Base-by-base conservation (phyloP, 2,329 filamentous ascomycete genomes). In the Didymella keratinophila region DNA sequence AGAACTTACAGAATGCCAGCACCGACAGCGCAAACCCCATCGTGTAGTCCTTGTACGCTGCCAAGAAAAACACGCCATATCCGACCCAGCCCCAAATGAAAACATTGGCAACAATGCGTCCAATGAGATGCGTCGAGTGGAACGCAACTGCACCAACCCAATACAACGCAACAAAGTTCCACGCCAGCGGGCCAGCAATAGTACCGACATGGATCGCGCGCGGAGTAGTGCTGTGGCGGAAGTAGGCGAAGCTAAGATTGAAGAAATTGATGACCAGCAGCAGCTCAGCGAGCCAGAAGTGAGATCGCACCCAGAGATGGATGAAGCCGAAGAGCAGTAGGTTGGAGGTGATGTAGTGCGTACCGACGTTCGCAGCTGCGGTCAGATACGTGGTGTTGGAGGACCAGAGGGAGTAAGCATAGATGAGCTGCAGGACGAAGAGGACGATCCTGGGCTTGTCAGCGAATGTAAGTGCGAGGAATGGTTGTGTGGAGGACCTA, bases 121-220 rank as follows among this genome's bases (percentile, higher is more conserved):
- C 89, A 2, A 89, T 82, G 4, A 92, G 76, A 57, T 81, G 84
- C 56, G 88, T 80, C 8, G 87, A 84, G 71, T 91, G 82, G 23
- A 94, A 86, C 73, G 91, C 90, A 46, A 93, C 88, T 20, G 93
- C 92, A 9, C 93, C 93, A 68, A 92, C 91, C 91, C 92, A 96
- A 82, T 93, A 94, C 52, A 97, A 83, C 28, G 91, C 90, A 14
- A 94, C 87, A 71, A 95, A 91, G 14, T 89, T 93, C 91, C 92
- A 97, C 1, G 89, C 91, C 66, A 96, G 82, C 6, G 93, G 93
- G 0, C 88, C 91, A 16, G 89, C 89, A 21, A 93, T 87, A 43
- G 88, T 87, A 6, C 91, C 87, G 11, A 88, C 80, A 77, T 96
- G 92, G 67, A 96, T 91, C 70, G 90, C 87, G 60, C 87, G 84